Evolutionary conservation across 805 yeast species (phyloP), one percentile per base, ranked within the genome.

Genomic region (Lipomyces chichibuensis): DNA sequence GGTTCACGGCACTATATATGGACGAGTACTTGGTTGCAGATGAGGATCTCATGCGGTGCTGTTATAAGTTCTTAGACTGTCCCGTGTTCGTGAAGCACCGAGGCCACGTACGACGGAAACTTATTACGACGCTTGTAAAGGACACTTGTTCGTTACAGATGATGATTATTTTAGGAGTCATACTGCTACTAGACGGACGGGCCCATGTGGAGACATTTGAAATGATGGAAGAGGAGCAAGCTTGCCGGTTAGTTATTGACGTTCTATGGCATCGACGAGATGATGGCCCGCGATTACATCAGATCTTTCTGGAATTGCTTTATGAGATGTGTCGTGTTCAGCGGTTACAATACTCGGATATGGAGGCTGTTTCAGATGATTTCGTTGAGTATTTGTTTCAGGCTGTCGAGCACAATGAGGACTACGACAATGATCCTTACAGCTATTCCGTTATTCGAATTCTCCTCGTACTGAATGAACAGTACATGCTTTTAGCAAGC

Each of bases 401-500:
- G 20, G 77, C 83, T 0, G 75, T 88, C 25, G 83, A 83, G 9
- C 67, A 66, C n/a, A 67, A 74, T 53, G 75, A 71, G 33, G 75
- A 73, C 39, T 74, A 74, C 57, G 75, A 75, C 33, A 85, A 83
- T 57, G 88, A 88, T 74, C 83, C 86, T 59, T 82, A 82, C 69
- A 88, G 87, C 74, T 86, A 85, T 69, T 85, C 90, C 52, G 87
- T 88, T 68, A 87, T 92, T 79, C 88, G 87, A 73, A 79, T 91
- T 17, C 77, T 93, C 13, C 79, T 93, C 52, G 87, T 92, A 0
- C 80, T 93, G 32, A 93, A 93, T 77, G 97, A 93, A 75, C 97
- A 93, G 77, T 93, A 86, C 77, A 86, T 93, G 88, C 88, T 91
- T 52, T 79, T 85, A 69, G 81, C 61, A 33, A 55, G 51, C 52